Evolutionary conservation across 2,329 filamentous ascomycete species (phyloP).

Genomic region (Trichoderma asperellum): DNA sequence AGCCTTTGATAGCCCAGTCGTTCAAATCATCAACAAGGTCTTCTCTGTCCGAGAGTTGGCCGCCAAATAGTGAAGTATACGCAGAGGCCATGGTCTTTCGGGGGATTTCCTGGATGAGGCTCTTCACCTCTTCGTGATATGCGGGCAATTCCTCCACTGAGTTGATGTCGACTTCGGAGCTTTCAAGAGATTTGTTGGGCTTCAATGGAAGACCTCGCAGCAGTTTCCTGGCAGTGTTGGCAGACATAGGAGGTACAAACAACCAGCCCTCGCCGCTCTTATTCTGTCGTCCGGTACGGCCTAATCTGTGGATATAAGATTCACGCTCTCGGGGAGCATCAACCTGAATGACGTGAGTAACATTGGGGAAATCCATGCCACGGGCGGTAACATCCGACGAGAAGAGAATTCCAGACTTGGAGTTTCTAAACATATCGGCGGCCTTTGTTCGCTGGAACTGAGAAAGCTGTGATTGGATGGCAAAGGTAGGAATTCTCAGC

Average conservation of each 20-base stretch:
- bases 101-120: slow-evolving; percentile 50
- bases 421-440: slow-evolving; percentile 71
- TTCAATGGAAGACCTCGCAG: slow-evolving; percentile 65
- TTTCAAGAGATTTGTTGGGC: slow-evolving; percentile 55
- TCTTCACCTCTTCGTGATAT: slow-evolving; percentile 49
- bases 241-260: slow-evolving; percentile 61
- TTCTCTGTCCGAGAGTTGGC: slow-evolving; percentile 46
- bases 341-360: slow-evolving; percentile 78
- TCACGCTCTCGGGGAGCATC: slow-evolving; percentile 67
- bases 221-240: slow-evolving; percentile 50
- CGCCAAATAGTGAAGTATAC: slow-evolving; percentile 64
- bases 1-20: slow-evolving; percentile 53
- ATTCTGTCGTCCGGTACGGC: slow-evolving; percentile 75
- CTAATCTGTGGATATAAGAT: slow-evolving; percentile 76
- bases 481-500: slow-evolving; percentile 43
- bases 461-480: slow-evolving; percentile 79
- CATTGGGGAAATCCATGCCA: slow-evolving; percentile 81
- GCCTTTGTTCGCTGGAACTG: slow-evolving; percentile 71
- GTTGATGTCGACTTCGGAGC: slow-evolving; percentile 57
- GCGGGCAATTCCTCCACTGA: slow-evolving; percentile 51
- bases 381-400: slow-evolving; percentile 81
- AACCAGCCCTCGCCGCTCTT: slow-evolving; percentile 75
- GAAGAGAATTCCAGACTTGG: slow-evolving; percentile 67
- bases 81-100: slow-evolving; percentile 41
- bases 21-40: slow-evolving; percentile 56